These are phyloP conservation scores for Wickerhamomyces sp. DNA, from an alignment of 1,139 yeast species.

Conservation along the genomic window DNA sequence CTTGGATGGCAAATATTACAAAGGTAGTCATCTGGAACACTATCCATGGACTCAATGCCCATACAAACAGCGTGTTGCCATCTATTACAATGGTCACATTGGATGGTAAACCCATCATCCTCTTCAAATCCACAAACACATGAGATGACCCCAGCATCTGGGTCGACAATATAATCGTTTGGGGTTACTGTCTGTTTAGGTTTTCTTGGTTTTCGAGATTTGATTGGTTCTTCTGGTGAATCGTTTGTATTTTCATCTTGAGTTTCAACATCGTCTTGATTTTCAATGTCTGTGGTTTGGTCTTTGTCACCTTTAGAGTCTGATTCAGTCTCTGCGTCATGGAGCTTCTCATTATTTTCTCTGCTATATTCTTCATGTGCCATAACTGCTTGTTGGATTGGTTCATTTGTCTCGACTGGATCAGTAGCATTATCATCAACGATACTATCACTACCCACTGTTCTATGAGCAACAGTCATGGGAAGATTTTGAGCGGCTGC, in stretches of 20 bases:
- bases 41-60: constrained; percentile 65
- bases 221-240: constrained; percentile 2
- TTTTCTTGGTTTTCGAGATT: constrained; percentile 9
- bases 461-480: constrained; percentile 36
- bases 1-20: constrained; percentile 79
- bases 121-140: constrained; percentile 87
- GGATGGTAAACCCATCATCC: constrained; percentile 94
- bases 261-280: constrained; percentile 7
- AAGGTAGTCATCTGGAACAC: constrained; percentile 78
- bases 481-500: constrained; percentile 72
- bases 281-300: constrained; percentile 1
- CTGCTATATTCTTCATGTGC: constrained; percentile 1
- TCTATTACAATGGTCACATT: constrained; percentile 85
- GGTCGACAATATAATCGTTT: constrained; percentile 55
- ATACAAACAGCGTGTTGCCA: constrained; percentile 96
- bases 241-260: constrained; percentile 7
- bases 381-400: constrained; percentile 1
- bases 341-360: constrained; percentile 7
- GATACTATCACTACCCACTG: constrained; percentile 1
- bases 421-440: constrained; percentile 5
- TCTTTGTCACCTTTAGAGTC: background rate
- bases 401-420: background rate
- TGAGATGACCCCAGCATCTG: constrained; percentile 81
- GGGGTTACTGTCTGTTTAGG: constrained; percentile 16
- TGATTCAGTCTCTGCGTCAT: constrained; percentile 6